Base-by-base conservation (phyloP, 2,329 filamentous ascomycete genomes). In the Pseudogymnoascus sp. region DNA sequence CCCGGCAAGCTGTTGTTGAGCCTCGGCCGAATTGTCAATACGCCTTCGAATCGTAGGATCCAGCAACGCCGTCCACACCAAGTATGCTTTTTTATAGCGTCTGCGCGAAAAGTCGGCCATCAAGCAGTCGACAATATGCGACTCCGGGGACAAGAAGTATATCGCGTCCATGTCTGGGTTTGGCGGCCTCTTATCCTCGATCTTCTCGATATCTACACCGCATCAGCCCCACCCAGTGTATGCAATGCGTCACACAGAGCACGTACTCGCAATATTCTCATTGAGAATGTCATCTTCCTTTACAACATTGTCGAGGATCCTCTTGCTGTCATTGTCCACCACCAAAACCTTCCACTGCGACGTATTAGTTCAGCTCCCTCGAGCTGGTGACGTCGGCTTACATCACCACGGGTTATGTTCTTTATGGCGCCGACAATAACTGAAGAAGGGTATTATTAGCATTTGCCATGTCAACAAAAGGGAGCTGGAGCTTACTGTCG, bases 221-320 rank as follows among this genome's bases (percentile, higher is more conserved):
- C 59, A 59, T 59, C 61, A 57, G 63, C 26, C 12, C 58, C 48
- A 33, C 33, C 18, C 55, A 18, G 39, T 62, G 58, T 52, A 60
- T 38, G 65, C 58, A 65, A 62, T 38, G 61, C 39, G 41, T 58
- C 12, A 39, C 57, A 18, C 18, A 52, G 13, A 28, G 3, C n/a
- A 69, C 69, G 48, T 67, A 96, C 92, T 96, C 66, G 92, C 92
- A 74, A 99, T 89, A 72, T 96, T 96, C 75, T 91, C 85, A 72
- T 95, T 95, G 75, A 99, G 86, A 66, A 99, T 95, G 70, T 96
- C 90, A 82, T 99, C 92, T 77, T 96, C 89, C 69, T 90, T 92
- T 71, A 92, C 83, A 52, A 90, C 88, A 78, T 92, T 95, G 75
- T 95, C 87, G 68, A 99, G 81, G 67, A 99, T 82, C 73, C 88